A percentile compares a stretch with the other conserved stretches of the same genome.
phyloP scores from a whole-genome alignment of 495 filamentous ascomycete species.

The Penicillium mononematosum region DNA sequence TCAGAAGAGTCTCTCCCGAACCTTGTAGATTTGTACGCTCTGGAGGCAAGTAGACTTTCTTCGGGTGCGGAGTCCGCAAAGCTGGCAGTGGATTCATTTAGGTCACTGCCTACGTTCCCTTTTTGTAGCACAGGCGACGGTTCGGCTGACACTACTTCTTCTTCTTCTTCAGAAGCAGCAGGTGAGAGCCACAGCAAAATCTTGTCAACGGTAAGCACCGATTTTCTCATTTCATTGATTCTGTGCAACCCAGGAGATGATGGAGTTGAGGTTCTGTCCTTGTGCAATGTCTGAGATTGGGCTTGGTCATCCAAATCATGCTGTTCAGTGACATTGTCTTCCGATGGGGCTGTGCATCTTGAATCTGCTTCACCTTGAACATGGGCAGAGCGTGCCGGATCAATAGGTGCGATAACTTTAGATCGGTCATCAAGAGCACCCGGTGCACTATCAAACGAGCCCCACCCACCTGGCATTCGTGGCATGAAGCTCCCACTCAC shows the following conservation, averaged over 20 bases:
- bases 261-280: slow-evolving; percentile 23
- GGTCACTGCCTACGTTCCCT: slow-evolving; percentile 19
- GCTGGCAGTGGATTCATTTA: slow-evolving; percentile 24
- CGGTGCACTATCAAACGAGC: slow-evolving; percentile 33
- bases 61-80: slow-evolving; percentile 25
- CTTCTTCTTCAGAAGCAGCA: slow-evolving; percentile 11
- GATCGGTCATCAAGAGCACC: not conserved
- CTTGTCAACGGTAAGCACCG: slow-evolving; percentile 36
- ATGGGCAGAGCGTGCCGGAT: not conserved
- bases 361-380: slow-evolving; percentile 28
- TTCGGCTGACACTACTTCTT: slow-evolving; percentile 9
- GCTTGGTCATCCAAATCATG: slow-evolving; percentile 10
- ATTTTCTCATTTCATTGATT: slow-evolving; percentile 32
- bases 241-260: slow-evolving; percentile 24
- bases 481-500: slow-evolving; percentile 39
- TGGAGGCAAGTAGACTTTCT: slow-evolving; percentile 35
- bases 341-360: slow-evolving; percentile 27
- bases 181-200: slow-evolving; percentile 41
- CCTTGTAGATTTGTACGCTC: slow-evolving; percentile 23
- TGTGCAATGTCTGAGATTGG: slow-evolving; percentile 14
- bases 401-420: not conserved
- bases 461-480: slow-evolving; percentile 63
- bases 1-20: slow-evolving; percentile 23
- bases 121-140: slow-evolving; percentile 9
- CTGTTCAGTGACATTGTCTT: slow-evolving; percentile 18